These are phyloP conservation scores for Clonostachys rosea DNA, from an alignment of 2,329 filamentous ascomycete species.

Conservation along the genomic window DNA sequence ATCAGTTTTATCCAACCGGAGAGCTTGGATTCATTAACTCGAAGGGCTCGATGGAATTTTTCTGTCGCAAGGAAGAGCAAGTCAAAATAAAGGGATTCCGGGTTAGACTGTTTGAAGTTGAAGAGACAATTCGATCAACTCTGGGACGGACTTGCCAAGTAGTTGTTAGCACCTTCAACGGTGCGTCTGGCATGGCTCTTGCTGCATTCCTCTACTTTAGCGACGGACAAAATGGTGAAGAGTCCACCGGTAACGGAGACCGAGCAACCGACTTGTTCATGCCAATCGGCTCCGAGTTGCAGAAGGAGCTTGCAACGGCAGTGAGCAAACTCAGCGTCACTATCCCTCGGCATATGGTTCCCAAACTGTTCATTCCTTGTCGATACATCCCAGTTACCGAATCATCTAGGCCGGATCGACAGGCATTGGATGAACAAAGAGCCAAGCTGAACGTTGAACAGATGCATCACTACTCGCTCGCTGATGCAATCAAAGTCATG, in stretches of 20 bases:
- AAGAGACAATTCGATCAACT: constrained; percentile 1
- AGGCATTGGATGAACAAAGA: background rate
- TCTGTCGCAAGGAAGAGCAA: constrained; percentile 51
- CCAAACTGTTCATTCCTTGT: constrained; percentile 9
- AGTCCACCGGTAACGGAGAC: too few relatives aligned
- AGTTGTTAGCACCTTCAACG: too few relatives aligned
- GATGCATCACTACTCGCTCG: background rate
- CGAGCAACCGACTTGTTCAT: constrained; percentile 4
- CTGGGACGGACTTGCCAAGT: background rate
- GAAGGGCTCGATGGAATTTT: constrained; percentile 32
- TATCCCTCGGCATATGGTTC: constrained; percentile 11
- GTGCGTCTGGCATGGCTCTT: too few relatives aligned
- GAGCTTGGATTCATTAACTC: constrained; percentile 36
- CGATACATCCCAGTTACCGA: constrained; percentile 9
- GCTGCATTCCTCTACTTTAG: too few relatives aligned
- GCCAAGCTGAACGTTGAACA: background rate
- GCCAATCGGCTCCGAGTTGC: constrained; percentile 2
- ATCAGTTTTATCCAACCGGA: constrained; percentile 36
- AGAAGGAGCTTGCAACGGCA: constrained; percentile 7
- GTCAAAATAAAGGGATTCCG: constrained; percentile 55
- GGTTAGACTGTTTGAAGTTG: constrained; percentile 33
- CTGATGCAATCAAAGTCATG: background rate
- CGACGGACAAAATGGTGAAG: too few relatives aligned
- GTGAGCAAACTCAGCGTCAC: constrained; percentile 4
- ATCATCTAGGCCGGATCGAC: constrained; percentile 6